A percentile compares a stretch with the other conserved stretches of the same genome.
Evolutionary conservation across 1,284 basidiomycete genomes (phyloP).

Genomic region (Cryptococcus maquisensis): DNA sequence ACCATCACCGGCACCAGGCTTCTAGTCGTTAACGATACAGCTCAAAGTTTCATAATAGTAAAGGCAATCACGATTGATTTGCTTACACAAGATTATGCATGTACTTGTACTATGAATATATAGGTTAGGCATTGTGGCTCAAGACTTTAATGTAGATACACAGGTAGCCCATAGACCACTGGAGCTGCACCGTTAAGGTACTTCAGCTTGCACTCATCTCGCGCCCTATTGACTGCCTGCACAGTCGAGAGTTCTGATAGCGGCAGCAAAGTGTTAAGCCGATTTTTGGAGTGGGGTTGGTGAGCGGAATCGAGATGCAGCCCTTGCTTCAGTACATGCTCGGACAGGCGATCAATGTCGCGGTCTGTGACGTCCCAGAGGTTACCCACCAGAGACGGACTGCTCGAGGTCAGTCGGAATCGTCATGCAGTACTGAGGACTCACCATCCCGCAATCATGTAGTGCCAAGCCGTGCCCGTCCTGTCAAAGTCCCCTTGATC

Average conservation of each 20-base stretch:
- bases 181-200: conserved; percentile 95
- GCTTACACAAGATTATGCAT: background rate
- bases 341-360: conserved; percentile 90
- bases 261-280: conserved; percentile 18
- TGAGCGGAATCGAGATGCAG: conserved; percentile 56
- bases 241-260: conserved; percentile 57
- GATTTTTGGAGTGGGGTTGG: conserved; percentile 8
- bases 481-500: conserved; percentile 93
- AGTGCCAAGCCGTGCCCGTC: conserved; percentile 84
- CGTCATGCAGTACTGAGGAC: conserved; percentile 39
- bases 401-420: conserved; percentile 36
- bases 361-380: conserved; percentile 98
- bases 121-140: no score
- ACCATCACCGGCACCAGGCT: no score
- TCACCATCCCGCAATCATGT: conserved; percentile 93
- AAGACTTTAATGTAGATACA: conserved; percentile 25
- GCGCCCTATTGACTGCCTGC: conserved; percentile 71
- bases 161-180: conserved; percentile 88
- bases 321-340: conserved; percentile 68
- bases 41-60: no score
- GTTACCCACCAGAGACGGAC: conserved; percentile 87
- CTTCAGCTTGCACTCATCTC: conserved; percentile 78
- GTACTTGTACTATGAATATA: no score
- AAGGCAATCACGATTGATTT: no score
- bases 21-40: no score